Conservation (phyloP, 2,329 filamentous ascomycete genomes). For the Cladosporium velox region DNA sequence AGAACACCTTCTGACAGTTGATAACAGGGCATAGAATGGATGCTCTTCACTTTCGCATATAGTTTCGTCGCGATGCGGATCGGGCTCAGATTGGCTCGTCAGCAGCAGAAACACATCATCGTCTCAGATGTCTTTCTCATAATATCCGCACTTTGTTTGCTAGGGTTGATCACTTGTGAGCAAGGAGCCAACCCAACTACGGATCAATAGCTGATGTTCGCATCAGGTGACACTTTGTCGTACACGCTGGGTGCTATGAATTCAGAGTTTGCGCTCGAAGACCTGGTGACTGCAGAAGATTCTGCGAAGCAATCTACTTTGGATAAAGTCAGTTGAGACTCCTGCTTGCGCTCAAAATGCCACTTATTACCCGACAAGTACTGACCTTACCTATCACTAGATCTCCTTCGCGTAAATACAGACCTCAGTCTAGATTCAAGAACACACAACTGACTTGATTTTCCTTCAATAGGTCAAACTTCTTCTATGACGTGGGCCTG, state of each 20-base stretch:
- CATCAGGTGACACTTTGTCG: background rate
- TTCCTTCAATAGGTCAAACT: background rate
- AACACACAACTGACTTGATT: background rate
- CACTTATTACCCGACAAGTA: background rate
- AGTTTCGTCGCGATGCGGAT: background rate
- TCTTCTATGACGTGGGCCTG: background rate
- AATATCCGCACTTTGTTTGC: background rate
- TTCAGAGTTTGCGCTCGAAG: background rate
- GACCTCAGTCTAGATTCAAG: background rate
- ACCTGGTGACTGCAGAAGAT: slow-evolving; percentile 1
- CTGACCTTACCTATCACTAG: background rate
- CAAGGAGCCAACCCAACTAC: no score
- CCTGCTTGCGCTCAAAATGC: background rate
- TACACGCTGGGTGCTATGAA: slow-evolving; percentile 5
- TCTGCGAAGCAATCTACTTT: background rate
- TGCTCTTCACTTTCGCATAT: slow-evolving; percentile 2
- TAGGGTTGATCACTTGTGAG: slow-evolving; percentile 1
- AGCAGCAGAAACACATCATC: slow-evolving; percentile 11
- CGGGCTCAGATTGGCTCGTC: slow-evolving; percentile 9
- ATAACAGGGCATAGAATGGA: slow-evolving; percentile 4
- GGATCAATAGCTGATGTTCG: background rate
- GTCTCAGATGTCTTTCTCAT: background rate
- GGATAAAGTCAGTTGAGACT: slow-evolving; percentile 2
- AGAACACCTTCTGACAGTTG: background rate
- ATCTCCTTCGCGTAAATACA: slow-evolving; percentile 5